These are phyloP conservation scores for Corrigiola litoralis DNA, from an alignment of 179 eudicot genomes.

Conservation along the genomic window DNA sequence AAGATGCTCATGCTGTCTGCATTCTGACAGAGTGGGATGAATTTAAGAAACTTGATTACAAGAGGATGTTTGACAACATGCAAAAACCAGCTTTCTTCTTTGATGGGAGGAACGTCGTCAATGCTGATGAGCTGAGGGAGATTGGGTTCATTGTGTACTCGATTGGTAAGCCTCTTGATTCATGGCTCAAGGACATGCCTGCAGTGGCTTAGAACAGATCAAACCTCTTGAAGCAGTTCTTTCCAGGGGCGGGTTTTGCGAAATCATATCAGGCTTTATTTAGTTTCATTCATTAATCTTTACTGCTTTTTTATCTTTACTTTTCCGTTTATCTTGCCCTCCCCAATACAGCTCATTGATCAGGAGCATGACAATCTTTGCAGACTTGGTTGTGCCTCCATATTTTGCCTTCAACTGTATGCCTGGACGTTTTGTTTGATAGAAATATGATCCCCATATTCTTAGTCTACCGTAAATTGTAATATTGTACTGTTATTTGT, in stretches of 20 bases:
- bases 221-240: neutral
- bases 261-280: constrained; percentile 8
- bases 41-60: constrained; percentile 57
- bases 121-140: constrained; percentile 48
- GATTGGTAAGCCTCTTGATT: constrained; percentile 66
- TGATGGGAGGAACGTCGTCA: constrained; percentile 57
- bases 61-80: constrained; percentile 68
- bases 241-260: neutral
- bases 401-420: constrained; percentile 9
- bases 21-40: constrained; percentile 73
- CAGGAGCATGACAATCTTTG: neutral
- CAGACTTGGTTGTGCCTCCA: constrained; percentile 10
- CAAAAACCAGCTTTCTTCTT: constrained; percentile 68
- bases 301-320: neutral
- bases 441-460: neutral
- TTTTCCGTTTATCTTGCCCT: neutral
- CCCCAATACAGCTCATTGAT: constrained; percentile 6
- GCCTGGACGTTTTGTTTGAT: neutral
- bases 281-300: constrained; percentile 14
- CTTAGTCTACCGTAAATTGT: neutral
- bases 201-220: constrained; percentile 35
- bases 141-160: constrained; percentile 70
- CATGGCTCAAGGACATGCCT: constrained; percentile 77
- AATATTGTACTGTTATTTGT: neutral
- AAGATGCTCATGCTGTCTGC: constrained; percentile 63